Evolutionary conservation across 495 filamentous ascomycete genomes (phyloP).

Genomic region (Penicillium goetzii): DNA sequence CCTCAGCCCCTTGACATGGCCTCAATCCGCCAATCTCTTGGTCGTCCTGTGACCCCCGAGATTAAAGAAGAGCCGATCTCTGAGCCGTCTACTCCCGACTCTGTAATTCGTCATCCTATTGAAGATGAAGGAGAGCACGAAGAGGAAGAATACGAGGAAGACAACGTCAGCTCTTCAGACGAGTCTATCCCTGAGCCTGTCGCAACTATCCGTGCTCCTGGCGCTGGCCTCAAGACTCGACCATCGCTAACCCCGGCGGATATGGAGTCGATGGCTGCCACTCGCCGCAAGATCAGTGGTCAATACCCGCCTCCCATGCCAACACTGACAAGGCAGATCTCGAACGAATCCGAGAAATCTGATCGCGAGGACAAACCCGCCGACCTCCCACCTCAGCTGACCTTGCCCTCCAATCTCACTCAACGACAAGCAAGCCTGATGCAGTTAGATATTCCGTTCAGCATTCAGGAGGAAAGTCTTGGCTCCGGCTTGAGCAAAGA

Average conservation of each 20-base stretch:
- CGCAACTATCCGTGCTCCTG: conserved; percentile 88
- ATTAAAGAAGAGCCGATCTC: conserved; percentile 53
- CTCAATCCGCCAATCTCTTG: conserved; percentile 53
- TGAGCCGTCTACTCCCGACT: conserved; percentile 82
- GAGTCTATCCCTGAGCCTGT: conserved; percentile 75
- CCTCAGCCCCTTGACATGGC: conserved; percentile 48
- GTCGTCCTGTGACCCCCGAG: conserved; percentile 68
- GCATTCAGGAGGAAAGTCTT: conserved; percentile 56
- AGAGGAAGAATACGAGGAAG: conserved; percentile 34
- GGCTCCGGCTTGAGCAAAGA: conserved; percentile 87
- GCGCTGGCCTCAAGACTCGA: conserved; percentile 85
- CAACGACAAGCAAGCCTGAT: conserved; percentile 58
- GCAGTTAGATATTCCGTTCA: conserved; percentile 70
- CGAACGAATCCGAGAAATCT: conserved; percentile 37
- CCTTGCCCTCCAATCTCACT: conserved; percentile 25
- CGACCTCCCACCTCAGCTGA: conserved; percentile 23
- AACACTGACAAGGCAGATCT: conserved; percentile 42
- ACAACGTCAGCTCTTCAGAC: conserved; percentile 35
- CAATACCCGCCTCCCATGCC: conserved; percentile 65
- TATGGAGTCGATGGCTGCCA: conserved; percentile 82
- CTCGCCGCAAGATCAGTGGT: conserved; percentile 81
- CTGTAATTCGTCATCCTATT: conserved; percentile 83
- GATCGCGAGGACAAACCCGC: conserved; percentile 31
- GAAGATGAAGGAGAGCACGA: conserved; percentile 35
- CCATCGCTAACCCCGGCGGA: conserved; percentile 87